These are phyloP conservation scores for Epichloe typhina DNA, from an alignment of 2,329 filamentous ascomycete species.

Conservation along the genomic window DNA sequence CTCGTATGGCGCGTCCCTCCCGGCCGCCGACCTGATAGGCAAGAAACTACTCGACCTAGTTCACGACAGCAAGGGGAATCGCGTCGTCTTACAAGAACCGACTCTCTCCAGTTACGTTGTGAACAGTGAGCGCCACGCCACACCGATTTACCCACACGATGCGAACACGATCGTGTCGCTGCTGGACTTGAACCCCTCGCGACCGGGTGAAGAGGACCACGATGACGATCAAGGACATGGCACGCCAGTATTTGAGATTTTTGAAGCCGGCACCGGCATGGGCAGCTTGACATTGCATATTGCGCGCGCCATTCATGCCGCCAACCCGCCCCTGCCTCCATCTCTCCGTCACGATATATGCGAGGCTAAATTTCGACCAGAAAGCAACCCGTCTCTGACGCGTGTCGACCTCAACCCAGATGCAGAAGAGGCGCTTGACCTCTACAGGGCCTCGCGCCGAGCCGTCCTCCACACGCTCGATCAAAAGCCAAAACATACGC, in stretches of 20 bases:
- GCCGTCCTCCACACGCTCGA: slow-evolving; percentile 69
- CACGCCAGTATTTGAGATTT: slow-evolving; percentile 48
- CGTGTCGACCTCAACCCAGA: slow-evolving; percentile 17
- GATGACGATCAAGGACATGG: slow-evolving; percentile 15
- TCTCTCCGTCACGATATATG: slow-evolving; percentile 22
- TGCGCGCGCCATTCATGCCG: slow-evolving; percentile 61
- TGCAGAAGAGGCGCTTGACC: slow-evolving; percentile 23
- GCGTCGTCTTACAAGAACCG: slow-evolving; percentile 48
- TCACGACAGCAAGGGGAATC: slow-evolving; percentile 32
- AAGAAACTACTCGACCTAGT: slow-evolving; percentile 45
- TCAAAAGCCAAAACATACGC: slow-evolving; percentile 45
- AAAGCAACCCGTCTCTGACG: slow-evolving; percentile 6
- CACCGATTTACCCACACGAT: slow-evolving; percentile 62
- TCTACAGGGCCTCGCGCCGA: slow-evolving; percentile 37
- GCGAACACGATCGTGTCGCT: slow-evolving; percentile 63
- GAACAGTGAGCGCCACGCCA: slow-evolving; percentile 56
- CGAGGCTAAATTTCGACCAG: slow-evolving; percentile 11
- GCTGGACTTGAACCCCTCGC: slow-evolving; percentile 55
- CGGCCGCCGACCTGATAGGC: slow-evolving; percentile 49
- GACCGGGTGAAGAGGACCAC: slow-evolving; percentile 21
- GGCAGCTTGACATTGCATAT: slow-evolving; percentile 66
- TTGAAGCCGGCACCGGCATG: slow-evolving; percentile 82
- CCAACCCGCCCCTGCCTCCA: slow-evolving; percentile 42
- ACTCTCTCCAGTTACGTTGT: slow-evolving; percentile 63
- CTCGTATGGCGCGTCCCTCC: slow-evolving; percentile 32